A percentile compares a stretch with the other conserved stretches of the same genome.
Conservation (phyloP, 2,329 filamentous ascomycete genomes). For the Colletotrichum tropicale region DNA sequence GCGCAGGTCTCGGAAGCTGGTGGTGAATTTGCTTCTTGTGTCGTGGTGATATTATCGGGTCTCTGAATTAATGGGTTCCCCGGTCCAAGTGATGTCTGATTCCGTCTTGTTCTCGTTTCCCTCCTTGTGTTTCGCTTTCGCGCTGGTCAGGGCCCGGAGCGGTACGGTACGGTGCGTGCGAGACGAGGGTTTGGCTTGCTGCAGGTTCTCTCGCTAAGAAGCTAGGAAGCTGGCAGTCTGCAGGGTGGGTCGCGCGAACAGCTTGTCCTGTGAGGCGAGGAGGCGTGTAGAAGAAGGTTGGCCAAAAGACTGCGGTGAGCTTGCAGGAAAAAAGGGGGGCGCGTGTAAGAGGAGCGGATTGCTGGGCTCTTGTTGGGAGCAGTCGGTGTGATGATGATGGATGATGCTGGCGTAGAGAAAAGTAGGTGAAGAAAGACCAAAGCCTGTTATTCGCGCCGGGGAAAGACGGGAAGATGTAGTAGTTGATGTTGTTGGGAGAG, state of each 20-base stretch:
- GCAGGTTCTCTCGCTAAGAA: slow-evolving; percentile 12
- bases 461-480: neutral
- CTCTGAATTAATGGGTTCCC: slow-evolving; percentile 10
- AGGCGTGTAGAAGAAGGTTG: neutral
- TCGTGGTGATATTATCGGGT: slow-evolving; percentile 15
- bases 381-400: neutral
- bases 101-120: neutral
- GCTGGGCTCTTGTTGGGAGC: neutral
- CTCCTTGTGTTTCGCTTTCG: neutral
- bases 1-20: slow-evolving; percentile 22
- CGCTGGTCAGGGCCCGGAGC: neutral
- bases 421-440: neutral
- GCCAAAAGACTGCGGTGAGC: slow-evolving; percentile 11
- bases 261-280: neutral
- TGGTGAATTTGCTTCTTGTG: slow-evolving; percentile 3
- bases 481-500: neutral
- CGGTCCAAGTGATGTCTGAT: neutral
- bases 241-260: slow-evolving; percentile 5
- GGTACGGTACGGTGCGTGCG: neutral
- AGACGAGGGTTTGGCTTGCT: slow-evolving; percentile 12
- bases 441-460: neutral
- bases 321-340: slow-evolving; percentile 15
- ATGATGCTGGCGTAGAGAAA: neutral
- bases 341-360: neutral
- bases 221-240: slow-evolving; percentile 9